A percentile compares a stretch with the other conserved stretches of the same genome.
Conservation (phyloP, 768 basidiomycete genomes). For the Boletus patriciae region DNA sequence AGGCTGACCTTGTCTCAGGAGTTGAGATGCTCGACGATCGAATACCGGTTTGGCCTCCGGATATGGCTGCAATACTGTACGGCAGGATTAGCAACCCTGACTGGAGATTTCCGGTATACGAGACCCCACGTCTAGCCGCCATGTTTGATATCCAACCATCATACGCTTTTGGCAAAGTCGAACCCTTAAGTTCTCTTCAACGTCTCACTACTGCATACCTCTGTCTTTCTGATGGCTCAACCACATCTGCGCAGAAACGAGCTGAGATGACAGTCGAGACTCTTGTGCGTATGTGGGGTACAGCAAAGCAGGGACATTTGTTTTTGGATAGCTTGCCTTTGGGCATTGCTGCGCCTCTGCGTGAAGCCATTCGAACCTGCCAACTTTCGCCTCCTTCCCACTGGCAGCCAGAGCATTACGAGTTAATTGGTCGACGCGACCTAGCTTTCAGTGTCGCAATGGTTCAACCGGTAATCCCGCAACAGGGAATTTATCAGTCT, state of each 20-base stretch:
- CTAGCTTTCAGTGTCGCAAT: slow-evolving; percentile 33
- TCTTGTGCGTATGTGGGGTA: slow-evolving; percentile 46
- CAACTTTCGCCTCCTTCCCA: slow-evolving; percentile 73
- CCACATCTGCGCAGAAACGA: slow-evolving; percentile 55
- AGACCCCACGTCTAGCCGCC: slow-evolving; percentile 46
- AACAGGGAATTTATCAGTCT: slow-evolving; percentile 32
- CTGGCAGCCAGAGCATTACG: slow-evolving; percentile 55
- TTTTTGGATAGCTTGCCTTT: slow-evolving; percentile 61
- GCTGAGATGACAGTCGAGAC: slow-evolving; percentile 62
- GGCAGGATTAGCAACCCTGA: slow-evolving; percentile 62
- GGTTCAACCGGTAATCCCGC: slow-evolving; percentile 31
- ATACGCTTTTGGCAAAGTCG: slow-evolving; percentile 60
- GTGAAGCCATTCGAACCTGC: slow-evolving; percentile 83
- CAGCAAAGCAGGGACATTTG: slow-evolving; percentile 43
- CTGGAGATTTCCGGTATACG: slow-evolving; percentile 54
- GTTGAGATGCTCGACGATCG: slow-evolving; percentile 60
- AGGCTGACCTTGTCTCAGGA: slow-evolving; percentile 32
- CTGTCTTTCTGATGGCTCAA: slow-evolving; percentile 54
- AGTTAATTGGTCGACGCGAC: slow-evolving; percentile 33
- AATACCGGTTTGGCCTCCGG: slow-evolving; percentile 75
- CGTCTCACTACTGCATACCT: slow-evolving; percentile 58
- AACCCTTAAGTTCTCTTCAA: slow-evolving; percentile 56
- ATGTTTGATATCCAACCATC: slow-evolving; percentile 53
- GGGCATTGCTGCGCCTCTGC: slow-evolving; percentile 72
- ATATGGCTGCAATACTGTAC: slow-evolving; percentile 66